These are phyloP conservation scores for Lactarius psammicola DNA, from an alignment of 768 basidiomycete genomes.

Conservation along the genomic window DNA sequence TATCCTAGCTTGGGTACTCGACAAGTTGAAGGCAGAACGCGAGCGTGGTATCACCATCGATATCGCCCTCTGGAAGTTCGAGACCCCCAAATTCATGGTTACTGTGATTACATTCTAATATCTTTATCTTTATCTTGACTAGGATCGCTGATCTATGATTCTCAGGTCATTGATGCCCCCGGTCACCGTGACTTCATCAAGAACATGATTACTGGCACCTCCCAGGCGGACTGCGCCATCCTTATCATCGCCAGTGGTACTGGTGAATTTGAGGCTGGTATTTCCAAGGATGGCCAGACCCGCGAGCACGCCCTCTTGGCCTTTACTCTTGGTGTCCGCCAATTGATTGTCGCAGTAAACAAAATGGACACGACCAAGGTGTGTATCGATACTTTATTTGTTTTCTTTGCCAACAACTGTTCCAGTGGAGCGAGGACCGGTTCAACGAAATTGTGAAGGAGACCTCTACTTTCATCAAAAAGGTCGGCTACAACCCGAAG, in stretches of 20 bases:
- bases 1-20: conserved; percentile 91
- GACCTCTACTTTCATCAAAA: conserved; percentile 97
- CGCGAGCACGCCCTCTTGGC: conserved; percentile 99
- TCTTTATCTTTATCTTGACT: conserved; percentile 11
- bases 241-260: conserved; percentile 99
- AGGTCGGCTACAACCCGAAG: conserved; percentile 99
- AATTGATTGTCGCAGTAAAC: conserved; percentile 99
- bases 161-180: conserved; percentile 96
- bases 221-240: conserved; percentile 99
- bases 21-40: conserved; percentile 99
- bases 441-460: conserved; percentile 99
- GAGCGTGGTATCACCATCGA: conserved; percentile 99
- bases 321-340: conserved; percentile 99
- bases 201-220: conserved; percentile 99
- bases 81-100: conserved; percentile 95
- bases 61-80: conserved; percentile 99
- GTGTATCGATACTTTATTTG: conserved; percentile 24
- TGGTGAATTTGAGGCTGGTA: conserved; percentile 99
- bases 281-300: conserved; percentile 99
- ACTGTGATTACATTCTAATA: conserved; percentile 55
- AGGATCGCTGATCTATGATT: conserved; percentile 20
- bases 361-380: conserved; percentile 99
- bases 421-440: conserved; percentile 96
- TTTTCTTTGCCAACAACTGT: conserved; percentile 14
- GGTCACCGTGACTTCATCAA: conserved; percentile 99